Evolutionary conservation across 1,139 yeast genomes (phyloP), one percentile per base, ranked within the genome.

Genomic region (Diutina neorugosa): DNA sequence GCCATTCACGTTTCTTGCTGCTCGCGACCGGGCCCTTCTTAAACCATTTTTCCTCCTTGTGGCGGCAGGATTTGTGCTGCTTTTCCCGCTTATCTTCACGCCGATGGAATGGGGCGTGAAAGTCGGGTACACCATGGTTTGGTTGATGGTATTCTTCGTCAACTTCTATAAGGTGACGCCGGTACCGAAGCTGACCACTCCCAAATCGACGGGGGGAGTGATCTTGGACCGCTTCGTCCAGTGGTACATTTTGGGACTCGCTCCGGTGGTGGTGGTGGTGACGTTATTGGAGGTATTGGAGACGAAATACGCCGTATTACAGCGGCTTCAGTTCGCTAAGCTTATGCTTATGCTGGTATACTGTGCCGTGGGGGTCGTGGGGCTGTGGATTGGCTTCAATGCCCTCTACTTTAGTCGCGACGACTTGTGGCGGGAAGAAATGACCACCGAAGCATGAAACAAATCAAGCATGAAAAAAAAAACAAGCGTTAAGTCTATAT

Each of bases 361-460:
- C 66, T 89, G 97, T 65, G 82, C 90, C 0, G 59, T 88, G 37
- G 99, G 98, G 6, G 81, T 93, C 2, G 74, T 91, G 5, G 78
- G 90, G 52, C 82, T 96, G 54, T 94, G 96, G 96, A 80, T 86
- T 57, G 94, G 95, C 1, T 80, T 93, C 59, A 81, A 86, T 55
- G 89, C 96, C 96, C 70, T 87, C 52, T 91, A 88, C 64, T 86
- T 90, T 65, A 82, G 88, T 53, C 87, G 84, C 60, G 93, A 85
- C 59, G 71, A 77, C 4, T 69, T 84, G 5, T 83, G 89, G 89
- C 62, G 9, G 9, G 23, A 16, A 11, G 25, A 42, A 7, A 4
- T 23, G 6, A 7, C 25, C 25, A 23, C 25, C 25, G 25, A 23
- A 7, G 6, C 25, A 7, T 23, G 25, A 23, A n/a, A n/a, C n/a